Evolutionary conservation across 2,329 filamentous ascomycete genomes (phyloP).

Genomic region (Aspergillus ochraceus): DNA sequence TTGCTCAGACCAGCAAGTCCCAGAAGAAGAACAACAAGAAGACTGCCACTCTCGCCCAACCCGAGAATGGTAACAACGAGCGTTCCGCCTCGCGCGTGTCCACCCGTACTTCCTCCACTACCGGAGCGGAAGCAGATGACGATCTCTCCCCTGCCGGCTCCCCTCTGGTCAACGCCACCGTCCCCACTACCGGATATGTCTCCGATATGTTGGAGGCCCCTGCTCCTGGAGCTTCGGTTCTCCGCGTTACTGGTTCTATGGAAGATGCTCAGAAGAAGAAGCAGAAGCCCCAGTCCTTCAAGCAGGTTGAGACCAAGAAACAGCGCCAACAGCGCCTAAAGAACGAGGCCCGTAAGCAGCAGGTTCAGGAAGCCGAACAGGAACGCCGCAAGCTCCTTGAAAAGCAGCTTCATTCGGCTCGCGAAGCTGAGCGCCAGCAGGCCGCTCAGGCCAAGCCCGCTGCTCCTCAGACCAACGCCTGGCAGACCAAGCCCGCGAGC

Average conservation of each 20-base stretch:
- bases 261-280: slow-evolving; percentile 56
- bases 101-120: slow-evolving; percentile 67
- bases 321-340: slow-evolving; percentile 91
- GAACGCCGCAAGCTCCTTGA: slow-evolving; percentile 75
- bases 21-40: slow-evolving; percentile 67
- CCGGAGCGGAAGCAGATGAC: slow-evolving; percentile 75
- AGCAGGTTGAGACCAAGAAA: slow-evolving; percentile 84
- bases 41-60: slow-evolving; percentile 54
- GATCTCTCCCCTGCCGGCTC: slow-evolving; percentile 72
- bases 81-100: slow-evolving; percentile 45
- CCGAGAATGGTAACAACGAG: slow-evolving; percentile 50
- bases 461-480: slow-evolving; percentile 50
- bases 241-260: slow-evolving; percentile 72
- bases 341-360: slow-evolving; percentile 74
- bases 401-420: slow-evolving; percentile 77
- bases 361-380: slow-evolving; percentile 75
- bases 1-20: slow-evolving; percentile 48
- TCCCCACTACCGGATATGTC: slow-evolving; percentile 61
- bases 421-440: slow-evolving; percentile 82
- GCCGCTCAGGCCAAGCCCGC: slow-evolving; percentile 49
- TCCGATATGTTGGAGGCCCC: slow-evolving; percentile 88
- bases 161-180: slow-evolving; percentile 53
- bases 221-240: slow-evolving; percentile 66
- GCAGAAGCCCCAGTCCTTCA: slow-evolving; percentile 58
- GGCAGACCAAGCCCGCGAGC: slow-evolving; percentile 46